phyloP scores from a whole-genome alignment of 345 rosid genomes.

The Melastoma malabathricum region DNA sequence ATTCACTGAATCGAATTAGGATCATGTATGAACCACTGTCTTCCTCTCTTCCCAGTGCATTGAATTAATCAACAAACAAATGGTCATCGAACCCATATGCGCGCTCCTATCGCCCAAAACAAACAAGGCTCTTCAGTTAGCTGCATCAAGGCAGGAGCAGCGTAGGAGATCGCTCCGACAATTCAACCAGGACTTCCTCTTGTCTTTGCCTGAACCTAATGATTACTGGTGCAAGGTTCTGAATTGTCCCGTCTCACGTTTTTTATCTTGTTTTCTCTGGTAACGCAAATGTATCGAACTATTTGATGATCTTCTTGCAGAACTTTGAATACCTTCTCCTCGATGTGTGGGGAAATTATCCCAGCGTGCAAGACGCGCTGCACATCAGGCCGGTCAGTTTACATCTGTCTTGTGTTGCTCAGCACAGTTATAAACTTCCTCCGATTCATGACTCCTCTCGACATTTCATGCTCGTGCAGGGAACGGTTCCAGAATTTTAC shows the following conservation, averaged over 20 bases:
- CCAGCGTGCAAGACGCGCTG: conserved; percentile 18
- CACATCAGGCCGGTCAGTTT: conserved; percentile 14
- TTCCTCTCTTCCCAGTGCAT: not conserved
- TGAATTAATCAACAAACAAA: not conserved
- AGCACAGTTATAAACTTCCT: no score
- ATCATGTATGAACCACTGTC: not conserved
- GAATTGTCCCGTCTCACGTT: not conserved
- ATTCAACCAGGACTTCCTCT: not conserved
- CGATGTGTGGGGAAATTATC: conserved; percentile 16
- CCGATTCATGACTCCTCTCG: no score
- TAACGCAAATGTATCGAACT: not conserved
- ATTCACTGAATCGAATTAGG: not conserved
- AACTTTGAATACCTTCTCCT: conserved; percentile 7
- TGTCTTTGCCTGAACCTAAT: not conserved
- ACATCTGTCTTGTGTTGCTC: not conserved
- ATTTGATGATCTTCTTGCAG: conserved; percentile 1
- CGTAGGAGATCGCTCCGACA: not conserved
- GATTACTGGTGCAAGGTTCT: conserved; percentile 1
- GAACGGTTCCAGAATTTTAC: conserved; percentile 9
- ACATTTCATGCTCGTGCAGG: conserved; percentile 5
- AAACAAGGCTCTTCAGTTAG: not conserved
- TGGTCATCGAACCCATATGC: not conserved
- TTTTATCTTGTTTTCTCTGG: not conserved
- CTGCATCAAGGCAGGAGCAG: not conserved
- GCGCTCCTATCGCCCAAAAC: not conserved